phyloP scores from a whole-genome alignment of 1,139 yeast species.

The Candida gigantensis region DNA sequence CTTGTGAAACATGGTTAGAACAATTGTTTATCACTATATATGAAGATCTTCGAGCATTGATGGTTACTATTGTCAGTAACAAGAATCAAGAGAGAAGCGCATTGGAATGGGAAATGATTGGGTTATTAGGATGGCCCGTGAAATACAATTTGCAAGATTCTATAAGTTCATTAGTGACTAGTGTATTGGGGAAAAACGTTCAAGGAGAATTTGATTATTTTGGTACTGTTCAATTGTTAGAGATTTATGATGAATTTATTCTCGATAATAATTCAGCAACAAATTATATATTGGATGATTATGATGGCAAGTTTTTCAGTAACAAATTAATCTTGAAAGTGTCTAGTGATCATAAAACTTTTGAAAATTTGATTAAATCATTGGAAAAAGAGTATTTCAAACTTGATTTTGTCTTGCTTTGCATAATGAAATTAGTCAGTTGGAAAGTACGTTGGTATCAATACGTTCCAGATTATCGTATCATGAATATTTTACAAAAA shows the following conservation, averaged over 20 bases:
- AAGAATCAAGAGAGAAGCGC: constrained; percentile 40
- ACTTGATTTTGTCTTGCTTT: constrained; percentile 37
- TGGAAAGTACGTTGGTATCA: constrained; percentile 49
- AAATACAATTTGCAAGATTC: constrained; percentile 42
- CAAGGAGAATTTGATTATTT: constrained; percentile 43
- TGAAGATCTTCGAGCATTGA: constrained; percentile 39
- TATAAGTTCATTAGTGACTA: constrained; percentile 41
- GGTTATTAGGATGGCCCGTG: constrained; percentile 43
- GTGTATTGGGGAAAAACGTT: constrained; percentile 35
- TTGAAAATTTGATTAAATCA: constrained; percentile 25
- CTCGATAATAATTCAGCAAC: constrained; percentile 26
- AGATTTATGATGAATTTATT: constrained; percentile 44
- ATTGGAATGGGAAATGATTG: constrained; percentile 45
- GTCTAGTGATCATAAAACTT: constrained; percentile 18
- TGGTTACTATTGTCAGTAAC: constrained; percentile 26
- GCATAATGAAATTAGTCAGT: constrained; percentile 35
- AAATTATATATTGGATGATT: constrained; percentile 22
- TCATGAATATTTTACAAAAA: constrained; percentile 30
- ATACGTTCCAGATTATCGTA: constrained; percentile 34
- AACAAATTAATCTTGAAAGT: constrained; percentile 38
- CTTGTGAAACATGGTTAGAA: constrained; percentile 43
- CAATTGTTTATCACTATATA: constrained; percentile 39
- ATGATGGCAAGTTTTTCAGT: constrained; percentile 28
- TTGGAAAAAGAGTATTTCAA: constrained; percentile 32
- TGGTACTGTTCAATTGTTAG: constrained; percentile 38